Percentiles rank a stretch among this genome's conserved stretches.
Evolutionary conservation across 2,329 filamentous ascomycete genomes (phyloP).

Genomic region (Microsporum ferrugineum): DNA sequence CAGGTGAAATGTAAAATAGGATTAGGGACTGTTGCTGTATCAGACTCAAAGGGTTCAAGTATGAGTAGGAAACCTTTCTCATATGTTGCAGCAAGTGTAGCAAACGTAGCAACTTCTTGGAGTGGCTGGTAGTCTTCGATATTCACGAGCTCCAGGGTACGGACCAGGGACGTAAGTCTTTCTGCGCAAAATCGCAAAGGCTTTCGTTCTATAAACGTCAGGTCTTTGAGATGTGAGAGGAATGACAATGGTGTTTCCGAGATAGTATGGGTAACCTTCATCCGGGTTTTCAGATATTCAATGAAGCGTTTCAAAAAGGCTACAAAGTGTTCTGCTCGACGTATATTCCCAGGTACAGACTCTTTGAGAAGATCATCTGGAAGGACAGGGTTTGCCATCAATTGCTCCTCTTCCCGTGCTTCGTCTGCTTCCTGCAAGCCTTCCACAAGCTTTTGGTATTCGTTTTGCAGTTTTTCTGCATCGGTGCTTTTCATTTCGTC

Average conservation of each 20-base stretch:
- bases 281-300: conserved; percentile 92
- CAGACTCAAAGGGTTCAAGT: conserved; percentile 92
- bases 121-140: conserved; percentile 96
- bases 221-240: conserved; percentile 79
- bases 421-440: conserved; percentile 81
- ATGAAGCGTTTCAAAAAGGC: conserved; percentile 93
- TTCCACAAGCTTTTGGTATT: conserved; percentile 91
- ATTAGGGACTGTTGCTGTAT: conserved; percentile 89
- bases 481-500: conserved; percentile 92
- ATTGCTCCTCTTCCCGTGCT: conserved; percentile 81
- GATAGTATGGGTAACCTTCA: conserved; percentile 96
- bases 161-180: conserved; percentile 81
- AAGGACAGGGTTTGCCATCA: conserved; percentile 91
- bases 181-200: conserved; percentile 88
- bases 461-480: conserved; percentile 82
- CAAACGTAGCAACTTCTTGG: conserved; percentile 95
- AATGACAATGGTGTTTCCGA: conserved; percentile 95
- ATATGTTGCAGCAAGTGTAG: conserved; percentile 89
- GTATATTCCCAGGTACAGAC: conserved; percentile 90
- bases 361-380: conserved; percentile 92
- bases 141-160: conserved; percentile 89
- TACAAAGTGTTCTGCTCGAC: conserved; percentile 90
- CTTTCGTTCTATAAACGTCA: conserved; percentile 96
- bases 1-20: conserved; percentile 96
- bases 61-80: conserved; percentile 94